These are phyloP conservation scores for Mycena kentingensis DNA, from an alignment of 768 basidiomycete species.

Conservation along the genomic window DNA sequence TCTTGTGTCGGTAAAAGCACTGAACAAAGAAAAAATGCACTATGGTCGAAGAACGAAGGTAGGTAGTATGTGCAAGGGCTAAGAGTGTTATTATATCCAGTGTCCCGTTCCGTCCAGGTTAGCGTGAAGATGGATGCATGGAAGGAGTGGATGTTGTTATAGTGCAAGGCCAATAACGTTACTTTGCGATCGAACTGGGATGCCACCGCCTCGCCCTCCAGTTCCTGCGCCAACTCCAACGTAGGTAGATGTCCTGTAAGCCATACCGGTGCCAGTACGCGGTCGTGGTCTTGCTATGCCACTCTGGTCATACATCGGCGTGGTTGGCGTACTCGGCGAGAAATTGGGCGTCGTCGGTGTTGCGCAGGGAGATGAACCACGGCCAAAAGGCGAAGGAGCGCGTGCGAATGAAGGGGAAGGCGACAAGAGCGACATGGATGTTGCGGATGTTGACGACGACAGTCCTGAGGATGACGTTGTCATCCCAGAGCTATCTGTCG, in stretches of 20 bases:
- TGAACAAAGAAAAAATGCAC: constrained; percentile 3
- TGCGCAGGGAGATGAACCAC: too few relatives aligned
- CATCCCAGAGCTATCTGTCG: not conserved
- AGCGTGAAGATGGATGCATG: not conserved
- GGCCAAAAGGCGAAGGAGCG: too few relatives aligned
- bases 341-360: not conserved
- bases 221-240: not conserved
- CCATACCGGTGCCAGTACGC: constrained; percentile 54
- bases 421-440: constrained; percentile 16
- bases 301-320: constrained; percentile 13
- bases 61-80: not conserved
- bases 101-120: not conserved
- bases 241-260: constrained; percentile 38
- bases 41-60: not conserved
- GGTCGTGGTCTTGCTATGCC: constrained; percentile 35
- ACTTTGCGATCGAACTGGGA: constrained; percentile 3
- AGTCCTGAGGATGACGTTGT: not conserved
- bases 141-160: not conserved
- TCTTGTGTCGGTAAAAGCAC: constrained; percentile 7
- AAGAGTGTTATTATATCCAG: not conserved
- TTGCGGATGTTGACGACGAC: constrained; percentile 14
- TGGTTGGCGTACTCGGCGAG: constrained; percentile 13
- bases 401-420: constrained; percentile 6
- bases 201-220: not conserved
- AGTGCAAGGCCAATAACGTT: constrained; percentile 13